Base-by-base conservation (phyloP, 768 basidiomycete species). In the Boletus bicolor region DNA sequence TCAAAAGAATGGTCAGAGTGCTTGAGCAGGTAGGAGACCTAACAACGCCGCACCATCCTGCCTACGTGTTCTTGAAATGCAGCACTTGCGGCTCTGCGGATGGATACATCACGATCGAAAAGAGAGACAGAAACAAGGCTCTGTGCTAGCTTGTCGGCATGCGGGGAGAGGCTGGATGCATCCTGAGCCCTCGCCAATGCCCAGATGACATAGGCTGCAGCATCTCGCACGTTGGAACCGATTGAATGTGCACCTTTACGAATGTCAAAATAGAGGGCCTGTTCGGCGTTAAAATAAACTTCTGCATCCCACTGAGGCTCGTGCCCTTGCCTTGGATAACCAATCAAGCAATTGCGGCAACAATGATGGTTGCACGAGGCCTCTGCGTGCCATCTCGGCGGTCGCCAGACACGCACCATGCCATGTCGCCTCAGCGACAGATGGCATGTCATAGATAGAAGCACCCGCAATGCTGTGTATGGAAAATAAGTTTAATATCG, bases 1-100 rank as follows among this genome's bases (percentile, higher is more conserved):
- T 52, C 51, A 41, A 58, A 41, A 56, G 52, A 52, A 62, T 47
- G 49, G 54, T 70, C 52, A 57, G 56, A 44, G 36, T 57, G 54
- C 48, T 42, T 26, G 44, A 49, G 34, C 11, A 51, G 45, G 45
- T 32, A 48, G 44, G 21, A 51, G 54, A 24, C 42, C 55, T 45
- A 41, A 48, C 34, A 35, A 14, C 7, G 28, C 71, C 86, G 70
- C 66, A 97, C 96, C 75, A 89, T 88, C 67, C 97, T 78, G 12
- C 97, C 97, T 38, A 98, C 97, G 65, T 89, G 87, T 74, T 99
- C 97, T 72, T 99, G 97, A 69, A 92, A 98, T 12, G 95, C 92
- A 17, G 97, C 97, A 71, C 96, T 98, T 12, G 95, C 95, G 14
- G 97, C 96, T 61, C 97, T 77, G 26, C 97, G 82, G 53, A 99